Percentiles rank a stretch among this genome's conserved stretches.
These are phyloP conservation scores for Globisporangium okanoganense DNA, from an alignment of 352 stramenopile species.

Conservation along the genomic window DNA sequence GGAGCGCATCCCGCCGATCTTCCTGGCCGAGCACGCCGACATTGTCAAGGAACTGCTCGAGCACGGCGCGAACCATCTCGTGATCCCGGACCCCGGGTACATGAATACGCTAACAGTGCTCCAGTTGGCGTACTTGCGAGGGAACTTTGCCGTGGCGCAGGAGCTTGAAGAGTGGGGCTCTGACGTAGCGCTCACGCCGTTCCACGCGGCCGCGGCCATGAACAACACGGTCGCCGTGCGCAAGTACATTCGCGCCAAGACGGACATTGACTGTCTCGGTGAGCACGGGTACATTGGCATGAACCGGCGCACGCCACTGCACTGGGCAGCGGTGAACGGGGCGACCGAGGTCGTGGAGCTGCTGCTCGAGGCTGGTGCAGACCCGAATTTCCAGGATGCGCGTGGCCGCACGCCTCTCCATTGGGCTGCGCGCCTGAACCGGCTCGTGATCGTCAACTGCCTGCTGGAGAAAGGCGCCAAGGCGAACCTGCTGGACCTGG, in stretches of 20 bases:
- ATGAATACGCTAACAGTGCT: conserved; percentile 81
- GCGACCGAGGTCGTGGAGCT: conserved; percentile 52
- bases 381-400: conserved; percentile 76
- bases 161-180: conserved; percentile 78
- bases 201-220: conserved; percentile 56
- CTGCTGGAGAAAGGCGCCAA: conserved; percentile 42
- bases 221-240: conserved; percentile 57
- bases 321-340: conserved; percentile 76
- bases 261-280: conserved; percentile 62
- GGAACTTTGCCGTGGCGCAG: conserved; percentile 71
- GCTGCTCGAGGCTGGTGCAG: conserved; percentile 58
- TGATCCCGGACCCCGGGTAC: conserved; percentile 66
- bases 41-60: conserved; percentile 64
- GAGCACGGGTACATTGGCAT: conserved; percentile 80
- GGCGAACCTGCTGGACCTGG: conserved; percentile 43
- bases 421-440: conserved; percentile 70
- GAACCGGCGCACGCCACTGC: conserved; percentile 72
- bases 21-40: conserved; percentile 62
- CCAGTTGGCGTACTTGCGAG: conserved; percentile 71
- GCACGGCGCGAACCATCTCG: conserved; percentile 57
- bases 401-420: conserved; percentile 67
- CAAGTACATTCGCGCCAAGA: conserved; percentile 59
- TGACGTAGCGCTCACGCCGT: conserved; percentile 76
- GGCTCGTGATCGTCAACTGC: conserved; percentile 40
- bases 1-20: conserved; percentile 73